These are phyloP conservation scores for Eucalyptus tenuipes DNA, from an alignment of 345 rosid genomes.

Conservation along the genomic window DNA sequence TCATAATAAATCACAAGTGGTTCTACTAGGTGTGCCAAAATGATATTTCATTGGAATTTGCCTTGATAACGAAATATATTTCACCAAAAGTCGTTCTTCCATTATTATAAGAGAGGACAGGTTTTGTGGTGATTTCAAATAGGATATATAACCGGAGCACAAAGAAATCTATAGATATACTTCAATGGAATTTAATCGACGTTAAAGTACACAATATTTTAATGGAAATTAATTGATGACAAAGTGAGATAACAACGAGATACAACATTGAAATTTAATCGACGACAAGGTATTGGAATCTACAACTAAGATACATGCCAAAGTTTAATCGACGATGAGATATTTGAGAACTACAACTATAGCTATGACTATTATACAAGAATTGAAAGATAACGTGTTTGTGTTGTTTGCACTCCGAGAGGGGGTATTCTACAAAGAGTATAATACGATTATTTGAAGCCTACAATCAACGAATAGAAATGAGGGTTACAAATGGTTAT, in stretches of 20 bases:
- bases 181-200: not conserved
- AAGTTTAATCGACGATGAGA: not conserved
- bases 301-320: not conserved
- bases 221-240: not conserved
- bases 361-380: not conserved
- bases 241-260: not conserved
- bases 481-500: not conserved
- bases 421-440: not conserved
- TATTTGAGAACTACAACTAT: not conserved
- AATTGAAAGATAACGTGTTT: not conserved
- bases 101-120: not conserved
- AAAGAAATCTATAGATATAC: not conserved
- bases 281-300: not conserved
- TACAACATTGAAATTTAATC: not conserved
- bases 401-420: not conserved
- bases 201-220: not conserved
- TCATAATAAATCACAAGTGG: not conserved
- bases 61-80: not conserved
- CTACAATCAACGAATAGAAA: not conserved
- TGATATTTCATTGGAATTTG: no score
- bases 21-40: not conserved
- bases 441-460: not conserved
- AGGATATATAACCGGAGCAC: not conserved
- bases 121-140: not conserved
- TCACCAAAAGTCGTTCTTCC: no score